Conservation (phyloP, 2,329 filamentous ascomycete genomes). For the Polychaeton citri region DNA sequence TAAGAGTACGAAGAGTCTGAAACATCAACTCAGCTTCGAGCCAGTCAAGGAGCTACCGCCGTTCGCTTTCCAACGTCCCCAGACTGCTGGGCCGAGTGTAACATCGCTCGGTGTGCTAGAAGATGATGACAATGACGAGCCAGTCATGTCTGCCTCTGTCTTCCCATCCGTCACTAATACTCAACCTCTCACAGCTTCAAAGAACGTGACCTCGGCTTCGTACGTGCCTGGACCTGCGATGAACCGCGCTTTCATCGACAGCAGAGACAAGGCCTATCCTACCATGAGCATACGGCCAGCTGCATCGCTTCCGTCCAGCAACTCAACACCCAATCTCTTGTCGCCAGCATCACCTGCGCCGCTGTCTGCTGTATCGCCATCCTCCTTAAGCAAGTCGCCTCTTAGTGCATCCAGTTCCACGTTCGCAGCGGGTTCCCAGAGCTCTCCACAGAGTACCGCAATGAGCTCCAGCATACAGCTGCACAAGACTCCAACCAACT, state of each 20-base stretch:
- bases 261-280: slow-evolving; percentile 14
- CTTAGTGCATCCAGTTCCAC: not conserved
- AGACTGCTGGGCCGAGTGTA: slow-evolving; percentile 6
- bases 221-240: slow-evolving; percentile 11
- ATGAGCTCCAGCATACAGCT: not conserved
- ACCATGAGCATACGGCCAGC: slow-evolving; percentile 7
- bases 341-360: not conserved
- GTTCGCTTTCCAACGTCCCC: slow-evolving; percentile 4
- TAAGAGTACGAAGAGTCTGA: slow-evolving; percentile 1
- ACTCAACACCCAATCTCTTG: not conserved
- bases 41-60: slow-evolving; percentile 5
- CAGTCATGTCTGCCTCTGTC: not conserved
- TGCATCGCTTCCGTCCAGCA: slow-evolving; percentile 4
- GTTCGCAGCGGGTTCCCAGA: not conserved
- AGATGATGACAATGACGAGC: not conserved
- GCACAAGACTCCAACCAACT: not conserved
- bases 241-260: slow-evolving; percentile 18
- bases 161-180: not conserved
- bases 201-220: slow-evolving; percentile 3
- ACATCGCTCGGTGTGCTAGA: slow-evolving; percentile 9
- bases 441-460: not conserved
- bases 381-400: not conserved
- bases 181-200: slow-evolving; percentile 1
- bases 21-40: slow-evolving; percentile 9
- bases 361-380: not conserved